Evolutionary conservation across 768 basidiomycete genomes (phyloP).

Genomic region (Phlebiopsis flavidoalba): DNA sequence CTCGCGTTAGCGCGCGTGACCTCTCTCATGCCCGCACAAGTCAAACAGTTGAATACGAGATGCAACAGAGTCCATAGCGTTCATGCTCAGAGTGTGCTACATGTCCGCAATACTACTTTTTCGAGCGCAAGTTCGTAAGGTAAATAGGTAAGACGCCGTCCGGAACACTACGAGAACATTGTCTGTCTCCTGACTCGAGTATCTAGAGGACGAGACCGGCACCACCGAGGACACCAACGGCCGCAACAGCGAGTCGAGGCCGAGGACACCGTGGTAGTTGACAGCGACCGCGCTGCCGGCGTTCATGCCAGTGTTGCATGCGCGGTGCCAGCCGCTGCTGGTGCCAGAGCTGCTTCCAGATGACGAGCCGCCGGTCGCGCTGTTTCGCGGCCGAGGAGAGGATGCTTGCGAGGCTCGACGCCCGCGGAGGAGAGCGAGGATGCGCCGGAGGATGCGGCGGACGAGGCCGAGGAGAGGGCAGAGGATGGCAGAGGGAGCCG

Average conservation of each 20-base stretch:
- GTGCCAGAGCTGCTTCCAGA: neutral
- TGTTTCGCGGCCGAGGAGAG: neutral
- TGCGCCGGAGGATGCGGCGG: neutral
- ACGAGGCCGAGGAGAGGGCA: neutral
- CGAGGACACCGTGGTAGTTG: neutral
- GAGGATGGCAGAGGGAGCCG: conserved; percentile 4
- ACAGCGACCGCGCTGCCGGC: neutral
- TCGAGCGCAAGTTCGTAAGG: neutral
- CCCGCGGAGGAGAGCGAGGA: conserved; percentile 4
- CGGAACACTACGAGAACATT: neutral
- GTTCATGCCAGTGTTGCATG: neutral
- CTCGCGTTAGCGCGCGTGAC: neutral
- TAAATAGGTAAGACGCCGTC: neutral
- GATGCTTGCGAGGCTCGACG: conserved; percentile 1
- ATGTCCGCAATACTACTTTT: too few species aligned
- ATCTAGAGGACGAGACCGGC: conserved; percentile 5
- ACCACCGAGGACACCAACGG: conserved; percentile 9
- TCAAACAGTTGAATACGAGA: too few species aligned
- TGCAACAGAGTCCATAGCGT: neutral
- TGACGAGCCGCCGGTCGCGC: neutral
- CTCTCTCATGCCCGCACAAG: too few species aligned
- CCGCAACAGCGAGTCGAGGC: conserved; percentile 6
- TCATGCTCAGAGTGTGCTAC: neutral
- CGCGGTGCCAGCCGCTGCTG: neutral
- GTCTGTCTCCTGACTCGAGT: neutral